Evolutionary conservation across 805 yeast species (phyloP), one percentile per base, ranked within the genome.

Genomic region (Saturnispora galanensis): DNA sequence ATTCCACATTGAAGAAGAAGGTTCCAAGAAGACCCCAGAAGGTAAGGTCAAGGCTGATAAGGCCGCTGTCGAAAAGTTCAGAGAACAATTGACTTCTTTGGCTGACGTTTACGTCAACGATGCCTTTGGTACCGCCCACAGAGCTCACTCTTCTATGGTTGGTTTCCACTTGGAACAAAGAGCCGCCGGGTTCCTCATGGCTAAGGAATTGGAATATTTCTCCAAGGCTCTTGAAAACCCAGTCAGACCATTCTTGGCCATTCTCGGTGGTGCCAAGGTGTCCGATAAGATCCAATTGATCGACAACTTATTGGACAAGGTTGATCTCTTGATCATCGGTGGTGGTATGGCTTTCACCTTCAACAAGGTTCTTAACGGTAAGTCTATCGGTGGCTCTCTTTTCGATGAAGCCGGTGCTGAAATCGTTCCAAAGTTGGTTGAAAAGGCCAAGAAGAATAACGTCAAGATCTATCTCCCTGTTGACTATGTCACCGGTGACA

Each of bases 281-380:
- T 84, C 95, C 55, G 98, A 93, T 73, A 93, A 93, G 83, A 93
- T 93, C 65, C 97, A 87, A 76, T 81, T 93, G 71, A 93, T 93
- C 63, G 97, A 93, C 75, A 93, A 89, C 81, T 75, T 80, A 70
- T 78, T 90, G 63, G 93, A 90, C 77, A 93, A 93, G 80, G 97
- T 93, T 62, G 84, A 93, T 71, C 70, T 81, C 53, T 76, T 93
- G 67, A 87, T 93, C 71, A 81, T 93, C 62, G 97, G 98, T 67
- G 98, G 98, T 74, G 98, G 98, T 74, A 93, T 93, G 98, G 93
- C 98, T 51, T 93, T 90, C 84, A 93, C 98, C 60, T 93, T 93
- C 81, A 87, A 85, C 79, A 93, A 93, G 79, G 84, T 90, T 44
- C 64, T 87, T 52, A 84, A 87, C 69, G 74, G 77, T 66, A 79